phyloP scores from a whole-genome alignment of 1,139 yeast genomes.

The Hyphopichia wangnamkhiaoensis region DNA sequence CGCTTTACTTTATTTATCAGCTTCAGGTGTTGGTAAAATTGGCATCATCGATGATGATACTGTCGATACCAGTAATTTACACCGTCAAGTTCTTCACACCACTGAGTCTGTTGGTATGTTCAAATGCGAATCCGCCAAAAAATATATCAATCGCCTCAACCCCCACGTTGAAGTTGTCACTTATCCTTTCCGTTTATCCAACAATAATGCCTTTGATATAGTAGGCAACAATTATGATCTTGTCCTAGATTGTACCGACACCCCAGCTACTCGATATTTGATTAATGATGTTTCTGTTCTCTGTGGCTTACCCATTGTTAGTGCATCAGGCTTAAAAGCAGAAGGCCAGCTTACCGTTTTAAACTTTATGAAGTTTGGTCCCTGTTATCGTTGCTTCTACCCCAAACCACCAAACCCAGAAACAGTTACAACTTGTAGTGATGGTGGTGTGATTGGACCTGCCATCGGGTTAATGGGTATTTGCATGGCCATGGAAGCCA shows the following conservation, averaged over 20 bases:
- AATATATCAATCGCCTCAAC: constrained; percentile 54
- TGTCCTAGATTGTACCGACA: constrained; percentile 91
- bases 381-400: constrained; percentile 92
- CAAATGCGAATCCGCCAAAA: constrained; percentile 78
- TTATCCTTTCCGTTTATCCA: constrained; percentile 52
- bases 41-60: constrained; percentile 88
- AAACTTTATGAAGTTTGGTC: constrained; percentile 70
- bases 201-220: constrained; percentile 63
- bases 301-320: constrained; percentile 68
- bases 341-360: constrained; percentile 87
- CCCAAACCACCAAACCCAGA: constrained; percentile 90
- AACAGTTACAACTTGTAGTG: constrained; percentile 82
- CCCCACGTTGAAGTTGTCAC: constrained; percentile 63
- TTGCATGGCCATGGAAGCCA: constrained; percentile 84
- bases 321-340: constrained; percentile 88
- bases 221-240: constrained; percentile 65
- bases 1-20: constrained; percentile 78
- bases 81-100: constrained; percentile 83
- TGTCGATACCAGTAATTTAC: constrained; percentile 84
- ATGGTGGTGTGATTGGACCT: constrained; percentile 95
- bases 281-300: constrained; percentile 84
- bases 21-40: constrained; percentile 82
- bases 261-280: constrained; percentile 84
- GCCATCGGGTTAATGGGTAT: constrained; percentile 91
- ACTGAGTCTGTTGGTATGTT: constrained; percentile 62